Evolutionary conservation across 179 eudicot genomes (phyloP), one percentile per base, ranked within the genome.

Genomic region (Pouteria campechiana): DNA sequence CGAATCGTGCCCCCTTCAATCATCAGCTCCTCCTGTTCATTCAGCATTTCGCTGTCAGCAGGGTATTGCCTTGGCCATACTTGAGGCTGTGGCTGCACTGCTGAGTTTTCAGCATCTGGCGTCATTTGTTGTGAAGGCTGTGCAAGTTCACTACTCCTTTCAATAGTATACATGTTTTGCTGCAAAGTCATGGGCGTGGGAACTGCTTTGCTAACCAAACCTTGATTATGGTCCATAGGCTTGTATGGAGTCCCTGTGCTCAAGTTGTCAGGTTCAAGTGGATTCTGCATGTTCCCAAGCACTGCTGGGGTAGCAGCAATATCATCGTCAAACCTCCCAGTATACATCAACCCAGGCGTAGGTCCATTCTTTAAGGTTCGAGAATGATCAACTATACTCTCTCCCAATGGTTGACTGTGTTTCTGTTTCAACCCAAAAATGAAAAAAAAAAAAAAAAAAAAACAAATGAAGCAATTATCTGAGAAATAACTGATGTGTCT

Each of bases 1-100:
- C 63, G 81, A 35, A 81, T 81, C 23, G 73, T 72, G 28, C 93
- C 95, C 36, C 93, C 80, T 61, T 81, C 93, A 61, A 76, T 61
- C 16, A 75, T 54, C 39, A 65, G 41, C 29, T 76, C 93, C 29
- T 76, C 93, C 37, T 67, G 73, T 35, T 72, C 76, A 63, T 72
- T 72, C 46, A 60, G 30, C 64, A 73, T 78, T 32, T 62, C 53
- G 22, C 45, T 36, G 7, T 70, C 44, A 58, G 32, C 39, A 52
- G 38, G 40, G 8, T 28, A 52, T 31, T 73, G 74, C 15, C 52
- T 60, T 55, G 64, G 78, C 71, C 59, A 41, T 36, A 63, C 50
- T 20, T 68, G 73, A 35, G 79, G 41, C 30, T 71, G 78, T 50
- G 71, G 69, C 38, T 65, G 69, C 35, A 72, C 61, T 51, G 46